Evolutionary conservation across 2,329 filamentous ascomycete genomes (phyloP).

Genomic region (Fonsecaea erecta): DNA sequence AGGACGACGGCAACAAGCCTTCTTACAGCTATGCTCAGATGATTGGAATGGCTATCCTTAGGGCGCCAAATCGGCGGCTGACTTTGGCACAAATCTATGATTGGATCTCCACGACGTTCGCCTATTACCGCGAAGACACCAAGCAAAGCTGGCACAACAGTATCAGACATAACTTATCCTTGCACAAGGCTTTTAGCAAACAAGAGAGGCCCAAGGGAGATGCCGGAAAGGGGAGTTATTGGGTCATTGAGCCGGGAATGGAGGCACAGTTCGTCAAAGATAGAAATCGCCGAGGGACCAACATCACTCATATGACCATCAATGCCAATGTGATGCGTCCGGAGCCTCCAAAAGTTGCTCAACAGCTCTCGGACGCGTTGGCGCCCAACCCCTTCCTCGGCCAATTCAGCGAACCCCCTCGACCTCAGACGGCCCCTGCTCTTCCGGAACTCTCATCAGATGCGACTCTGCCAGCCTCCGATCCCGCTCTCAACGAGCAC

Average conservation of each 20-base stretch:
- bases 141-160: conserved; percentile 90
- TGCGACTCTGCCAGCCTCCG: conserved; percentile 75
- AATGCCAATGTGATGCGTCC: conserved; percentile 41
- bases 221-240: conserved; percentile 96
- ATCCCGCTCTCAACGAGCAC: conserved; percentile 64
- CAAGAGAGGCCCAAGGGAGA: conserved; percentile 96
- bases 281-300: conserved; percentile 57
- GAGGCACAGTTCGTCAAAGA: conserved; percentile 89
- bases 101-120: conserved; percentile 96
- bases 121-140: conserved; percentile 83
- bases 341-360: conserved; percentile 30
- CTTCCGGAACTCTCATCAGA: conserved; percentile 71
- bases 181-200: conserved; percentile 97
- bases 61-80: conserved; percentile 78
- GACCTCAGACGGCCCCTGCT: conserved; percentile 36
- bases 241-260: conserved; percentile 88
- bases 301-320: conserved; percentile 50
- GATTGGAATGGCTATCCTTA: conserved; percentile 95
- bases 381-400: conserved; percentile 38
- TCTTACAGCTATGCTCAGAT: conserved; percentile 91
- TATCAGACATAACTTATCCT: conserved; percentile 94
- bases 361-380: conserved; percentile 33
- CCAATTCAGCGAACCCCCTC: conserved; percentile 42
- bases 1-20: conserved; percentile 88
- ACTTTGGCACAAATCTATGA: conserved; percentile 97